Evolutionary conservation across 768 basidiomycete genomes (phyloP), one percentile per base, ranked within the genome.

Genomic region (Pluteus cervinus): DNA sequence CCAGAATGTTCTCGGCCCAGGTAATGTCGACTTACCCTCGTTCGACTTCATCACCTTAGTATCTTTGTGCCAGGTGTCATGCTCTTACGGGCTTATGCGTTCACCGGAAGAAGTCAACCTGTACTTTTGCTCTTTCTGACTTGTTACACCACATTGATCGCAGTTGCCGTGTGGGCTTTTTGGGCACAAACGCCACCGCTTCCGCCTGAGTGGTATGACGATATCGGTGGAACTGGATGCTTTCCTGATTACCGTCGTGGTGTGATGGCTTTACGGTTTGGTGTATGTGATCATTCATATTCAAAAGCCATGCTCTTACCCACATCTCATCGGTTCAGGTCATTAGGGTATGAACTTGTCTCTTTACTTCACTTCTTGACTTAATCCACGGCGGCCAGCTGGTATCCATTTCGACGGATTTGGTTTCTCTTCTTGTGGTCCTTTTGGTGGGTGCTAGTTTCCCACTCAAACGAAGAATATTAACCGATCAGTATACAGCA

Each of bases 41-140:
- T 2, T 15, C 21, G 4, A 18, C 21, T 22, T 33, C 12, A 22
- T 24, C 4, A 23, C 14, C 36, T 39, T 37, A 21, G 8, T 10
- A 18, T 37, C 12, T 5, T 20, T 11, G 11, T 15, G 14, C 3
- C 36, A 68, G 68, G 51, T 31, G 66, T 70, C 18, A 67, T 70
- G 58, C 21, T 68, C 36, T 65, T 68, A 58, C 58, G 68, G 22
- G 63, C 67, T 12, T 65, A 65, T 36, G 68, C 63, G 6, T 70
- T 70, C 40, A 48, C 64, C 4, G 66, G 65, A 4, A 57, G 63
- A 29, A 58, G 52, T 33, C 44, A 40, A 28, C 44, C 39, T 7
- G 41, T 65, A 20, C 53, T 68, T 4, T 33, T 37, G 7, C 24
- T 63, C 15, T 43, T 70, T 29, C 49, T 54, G 7, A 15, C 41